These are phyloP conservation scores for Ophiostoma himal-ulmi DNA, from an alignment of 2,329 filamentous ascomycete genomes.

Conservation along the genomic window DNA sequence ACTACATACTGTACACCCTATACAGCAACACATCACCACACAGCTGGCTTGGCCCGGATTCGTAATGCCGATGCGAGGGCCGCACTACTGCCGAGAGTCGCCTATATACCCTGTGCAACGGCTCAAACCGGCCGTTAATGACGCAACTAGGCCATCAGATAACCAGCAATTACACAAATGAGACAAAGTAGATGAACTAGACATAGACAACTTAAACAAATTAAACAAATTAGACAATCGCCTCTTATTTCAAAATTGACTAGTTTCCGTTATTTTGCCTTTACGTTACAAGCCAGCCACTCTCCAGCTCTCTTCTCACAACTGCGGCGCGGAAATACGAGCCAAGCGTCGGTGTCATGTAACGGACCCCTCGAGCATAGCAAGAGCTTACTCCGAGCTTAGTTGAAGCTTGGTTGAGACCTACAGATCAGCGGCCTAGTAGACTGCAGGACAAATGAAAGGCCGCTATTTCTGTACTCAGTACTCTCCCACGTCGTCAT, in stretches of 20 bases:
- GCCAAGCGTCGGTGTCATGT: neutral
- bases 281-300: neutral
- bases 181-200: too few species aligned
- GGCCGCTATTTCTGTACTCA: too few species aligned
- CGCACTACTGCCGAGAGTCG: slow-evolving; percentile 4
- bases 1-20: neutral
- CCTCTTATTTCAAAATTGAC: neutral
- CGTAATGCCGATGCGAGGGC: neutral
- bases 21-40: neutral
- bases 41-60: neutral
- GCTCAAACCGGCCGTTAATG: neutral
- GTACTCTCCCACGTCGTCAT: neutral
- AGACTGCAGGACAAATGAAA: neutral
- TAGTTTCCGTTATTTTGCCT: neutral
- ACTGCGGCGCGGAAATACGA: neutral
- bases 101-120: slow-evolving; percentile 2
- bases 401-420: too few species aligned
- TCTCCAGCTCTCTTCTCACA: neutral
- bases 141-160: neutral
- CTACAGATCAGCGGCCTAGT: too few species aligned
- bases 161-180: neutral
- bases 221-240: neutral
- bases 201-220: too few species aligned
- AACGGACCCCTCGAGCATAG: neutral
- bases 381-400: neutral